phyloP scores from a whole-genome alignment of 164 flowering plant species.

The Vitis vinifera region ASM3070453v1 NC_081805.1:7652001-7652500 shows the following conservation, averaged over 20 bases:
- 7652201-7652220: slow-evolving; percentile 54
- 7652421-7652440: background rate
- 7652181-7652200: slow-evolving; percentile 22
- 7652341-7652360: slow-evolving; percentile 90
- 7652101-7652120: background rate
- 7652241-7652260: slow-evolving; percentile 95
- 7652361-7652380: background rate
- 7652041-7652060: background rate
- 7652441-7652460: no score
- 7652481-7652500: no score
- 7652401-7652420: background rate
- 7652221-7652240: slow-evolving; percentile 56
- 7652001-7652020: background rate
- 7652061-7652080: background rate
- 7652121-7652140: background rate
- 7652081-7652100: background rate
- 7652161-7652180: background rate
- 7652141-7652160: background rate
- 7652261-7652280: slow-evolving; percentile 86
- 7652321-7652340: slow-evolving; percentile 92
- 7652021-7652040: background rate
- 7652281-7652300: slow-evolving; percentile 92
- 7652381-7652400: background rate
- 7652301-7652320: slow-evolving; percentile 85
- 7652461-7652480: no score